Conservation (phyloP, 108 stramenopile genomes). For the Nitzschia sp. region DNA sequence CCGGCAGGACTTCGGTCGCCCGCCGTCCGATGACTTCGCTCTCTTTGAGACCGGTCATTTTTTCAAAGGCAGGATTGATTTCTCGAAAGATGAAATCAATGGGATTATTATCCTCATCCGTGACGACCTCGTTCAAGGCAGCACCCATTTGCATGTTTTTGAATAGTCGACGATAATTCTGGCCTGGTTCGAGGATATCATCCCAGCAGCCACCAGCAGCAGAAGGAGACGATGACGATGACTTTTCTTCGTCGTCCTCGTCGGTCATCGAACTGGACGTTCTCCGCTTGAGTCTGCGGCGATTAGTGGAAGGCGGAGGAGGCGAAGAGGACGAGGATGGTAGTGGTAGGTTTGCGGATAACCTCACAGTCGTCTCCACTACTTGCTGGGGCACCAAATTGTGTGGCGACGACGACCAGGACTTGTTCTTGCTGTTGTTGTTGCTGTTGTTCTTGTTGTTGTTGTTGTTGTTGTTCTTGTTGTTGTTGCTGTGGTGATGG, state of each 20-base stretch:
- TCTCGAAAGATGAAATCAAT: constrained; percentile 12
- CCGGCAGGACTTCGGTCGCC: constrained; percentile 2
- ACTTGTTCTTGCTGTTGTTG: no score
- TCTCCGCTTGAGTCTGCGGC: no score
- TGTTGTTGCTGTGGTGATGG: neutral
- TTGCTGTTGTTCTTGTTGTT: neutral
- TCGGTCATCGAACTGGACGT: no score
- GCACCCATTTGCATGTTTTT: constrained; percentile 3
- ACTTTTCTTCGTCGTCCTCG: neutral
- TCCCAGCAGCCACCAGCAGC: neutral
- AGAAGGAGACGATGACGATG: no score
- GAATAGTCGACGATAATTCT: neutral
- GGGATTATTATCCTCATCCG: neutral
- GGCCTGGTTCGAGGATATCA: neutral
- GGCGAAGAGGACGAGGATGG: no score
- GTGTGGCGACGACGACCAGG: no score
- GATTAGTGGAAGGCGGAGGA: no score
- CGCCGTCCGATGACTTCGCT: neutral
- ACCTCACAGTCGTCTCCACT: no score
- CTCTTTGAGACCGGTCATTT: neutral
- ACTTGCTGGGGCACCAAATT: no score
- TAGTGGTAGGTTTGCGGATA: no score
- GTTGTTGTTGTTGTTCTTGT: neutral
- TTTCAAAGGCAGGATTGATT: constrained; percentile 10
- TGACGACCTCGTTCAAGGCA: neutral